phyloP scores from a whole-genome alignment of 2,329 filamentous ascomycete genomes.

The Ophiostoma sp. region DNA sequence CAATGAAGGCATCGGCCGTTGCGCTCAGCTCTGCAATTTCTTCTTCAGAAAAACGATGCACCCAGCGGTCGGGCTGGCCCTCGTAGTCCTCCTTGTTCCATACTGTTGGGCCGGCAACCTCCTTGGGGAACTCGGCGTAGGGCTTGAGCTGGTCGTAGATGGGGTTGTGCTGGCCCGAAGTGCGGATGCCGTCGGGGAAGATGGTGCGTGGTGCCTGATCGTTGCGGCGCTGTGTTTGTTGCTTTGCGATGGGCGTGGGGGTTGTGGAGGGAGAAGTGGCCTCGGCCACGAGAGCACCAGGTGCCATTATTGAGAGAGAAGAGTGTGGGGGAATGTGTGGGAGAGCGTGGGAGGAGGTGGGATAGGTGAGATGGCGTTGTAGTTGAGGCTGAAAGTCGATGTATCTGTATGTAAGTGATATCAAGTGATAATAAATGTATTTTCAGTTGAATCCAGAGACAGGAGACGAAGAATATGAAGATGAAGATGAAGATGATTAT shows the following conservation, averaged over 20 bases:
- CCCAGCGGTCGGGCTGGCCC: slow-evolving; percentile 67
- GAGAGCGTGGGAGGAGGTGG: not conserved
- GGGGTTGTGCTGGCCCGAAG: slow-evolving; percentile 70
- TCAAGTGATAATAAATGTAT: not conserved
- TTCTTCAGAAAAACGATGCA: slow-evolving; percentile 64
- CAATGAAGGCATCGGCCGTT: slow-evolving; percentile 69
- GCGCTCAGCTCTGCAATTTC: slow-evolving; percentile 68
- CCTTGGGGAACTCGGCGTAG: slow-evolving; percentile 68
- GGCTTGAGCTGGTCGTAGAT: slow-evolving; percentile 64
- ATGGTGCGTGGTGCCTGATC: slow-evolving; percentile 38
- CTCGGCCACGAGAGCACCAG: slow-evolving; percentile 29
- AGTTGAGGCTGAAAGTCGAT: not conserved
- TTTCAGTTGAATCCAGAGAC: not conserved
- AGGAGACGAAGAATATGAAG: not conserved
- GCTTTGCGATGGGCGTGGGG: not conserved
- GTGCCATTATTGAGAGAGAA: slow-evolving; percentile 31
- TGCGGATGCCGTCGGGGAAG: slow-evolving; percentile 52
- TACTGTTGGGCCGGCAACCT: slow-evolving; percentile 70
- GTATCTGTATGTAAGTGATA: not conserved
- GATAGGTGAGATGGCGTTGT: not conserved
- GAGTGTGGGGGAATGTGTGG: not conserved
- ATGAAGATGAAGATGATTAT: not conserved
- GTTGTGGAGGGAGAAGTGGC: not conserved
- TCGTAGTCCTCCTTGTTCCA: slow-evolving; percentile 69
- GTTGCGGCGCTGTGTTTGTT: slow-evolving; percentile 36